Base-by-base conservation (phyloP, 192 early-diverging fungal genomes). In the Backusella circina region DNA sequence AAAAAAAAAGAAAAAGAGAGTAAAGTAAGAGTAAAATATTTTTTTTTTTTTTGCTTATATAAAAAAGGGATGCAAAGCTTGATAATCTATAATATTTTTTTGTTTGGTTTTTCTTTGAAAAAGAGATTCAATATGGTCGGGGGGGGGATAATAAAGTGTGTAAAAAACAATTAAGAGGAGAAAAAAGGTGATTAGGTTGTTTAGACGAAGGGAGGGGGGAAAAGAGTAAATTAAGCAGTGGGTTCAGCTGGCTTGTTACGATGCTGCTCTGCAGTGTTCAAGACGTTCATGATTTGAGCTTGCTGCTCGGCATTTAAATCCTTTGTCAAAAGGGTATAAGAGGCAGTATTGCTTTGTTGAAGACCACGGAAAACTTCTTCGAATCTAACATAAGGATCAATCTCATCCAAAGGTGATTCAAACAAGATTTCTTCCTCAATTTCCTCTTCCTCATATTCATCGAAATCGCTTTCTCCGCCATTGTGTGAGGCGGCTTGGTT, bases 341-440 rank as follows among this genome's bases (percentile, higher is more conserved):
- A 90, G 3, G 69, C 75, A 4, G 84, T 80, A 72, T 88, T 88
- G 65, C 79, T 82, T 77, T 88, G 88, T 75, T 90, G 87, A n/a
- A 90, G 75, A 67, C 75, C 75, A 36, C 84, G 77, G 65, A 95
- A 90, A 68, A 86, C 85, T 74, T 91, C 88, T 61, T 90, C 87
- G 81, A 95, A 91, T 68, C 84, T 83, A 36, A 91, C 77, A 79
- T 94, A 93, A 5, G 91, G 88, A 78, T 95, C 87, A 61, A 95
- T 77, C 61, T 89, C 84, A 78, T 95, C 94, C 70, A 95, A 80
- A 23, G 93, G 93, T 37, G 92, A 91, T 77, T 94, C 92, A 41
- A 93, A 91, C 30, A 90, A 83, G 28, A 91, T 86, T 77, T 93
- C 92, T 75, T 95, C 94, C 41, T 93, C 87, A 41, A 93, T 82